These are phyloP conservation scores for Barnettozyma salicaria DNA, from an alignment of 805 yeast species.

Conservation along the genomic window DNA sequence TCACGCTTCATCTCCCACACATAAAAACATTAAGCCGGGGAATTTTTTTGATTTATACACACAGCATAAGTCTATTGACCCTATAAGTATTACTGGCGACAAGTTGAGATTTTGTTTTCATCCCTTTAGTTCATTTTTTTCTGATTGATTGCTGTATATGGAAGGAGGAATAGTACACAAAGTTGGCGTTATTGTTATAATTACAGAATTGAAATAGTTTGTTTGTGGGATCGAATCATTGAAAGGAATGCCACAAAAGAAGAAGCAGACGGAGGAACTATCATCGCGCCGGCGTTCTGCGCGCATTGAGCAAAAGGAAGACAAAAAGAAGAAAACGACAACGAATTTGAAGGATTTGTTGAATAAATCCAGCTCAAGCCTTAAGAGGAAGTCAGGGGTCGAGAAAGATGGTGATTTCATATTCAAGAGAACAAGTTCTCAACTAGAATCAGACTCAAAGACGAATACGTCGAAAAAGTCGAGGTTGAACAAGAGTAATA, in stretches of 20 bases:
- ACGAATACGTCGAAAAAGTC: background rate
- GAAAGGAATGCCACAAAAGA: constrained; percentile 1
- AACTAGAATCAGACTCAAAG: constrained; percentile 3
- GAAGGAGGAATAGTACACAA: no score
- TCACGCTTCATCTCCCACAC: no score
- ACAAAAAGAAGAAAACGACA: constrained; percentile 14
- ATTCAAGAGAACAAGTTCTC: constrained; percentile 18
- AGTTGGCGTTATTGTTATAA: no score
- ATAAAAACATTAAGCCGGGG: no score
- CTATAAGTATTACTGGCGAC: no score
- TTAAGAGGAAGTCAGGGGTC: constrained; percentile 10
- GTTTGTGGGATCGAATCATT: background rate
- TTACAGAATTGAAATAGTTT: no score
- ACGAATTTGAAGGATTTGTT: constrained; percentile 23
- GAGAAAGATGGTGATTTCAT: constrained; percentile 21
- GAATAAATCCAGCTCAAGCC: constrained; percentile 14
- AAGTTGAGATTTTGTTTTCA: no score
- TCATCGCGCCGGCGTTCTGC: constrained; percentile 13
- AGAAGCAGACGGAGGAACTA: background rate
- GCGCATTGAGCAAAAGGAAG: constrained; percentile 11
- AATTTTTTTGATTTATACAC: no score
- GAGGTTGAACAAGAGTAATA: constrained; percentile 1
- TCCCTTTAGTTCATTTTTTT: no score
- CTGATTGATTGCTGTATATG: no score
- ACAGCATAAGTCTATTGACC: no score